Conservation (phyloP, 495 filamentous ascomycete species). For the Penicillium pancosmium region DNA sequence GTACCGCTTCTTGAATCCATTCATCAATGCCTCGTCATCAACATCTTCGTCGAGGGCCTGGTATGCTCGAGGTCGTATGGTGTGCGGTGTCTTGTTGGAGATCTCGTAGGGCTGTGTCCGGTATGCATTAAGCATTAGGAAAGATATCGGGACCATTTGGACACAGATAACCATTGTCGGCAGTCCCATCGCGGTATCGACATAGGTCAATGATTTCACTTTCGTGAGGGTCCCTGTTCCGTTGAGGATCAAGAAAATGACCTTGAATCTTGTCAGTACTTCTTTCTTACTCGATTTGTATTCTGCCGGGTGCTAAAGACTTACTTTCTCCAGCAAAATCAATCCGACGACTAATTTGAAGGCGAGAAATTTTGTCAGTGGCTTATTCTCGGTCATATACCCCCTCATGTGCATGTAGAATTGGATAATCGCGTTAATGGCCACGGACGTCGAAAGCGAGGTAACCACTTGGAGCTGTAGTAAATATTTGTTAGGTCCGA, state of each 20-base stretch:
- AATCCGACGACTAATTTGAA: slow-evolving; percentile 12
- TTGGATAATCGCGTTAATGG: slow-evolving; percentile 16
- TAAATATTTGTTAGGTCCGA: neutral
- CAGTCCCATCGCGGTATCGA: slow-evolving; percentile 26
- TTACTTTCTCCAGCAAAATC: slow-evolving; percentile 14
- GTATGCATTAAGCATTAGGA: slow-evolving; percentile 25
- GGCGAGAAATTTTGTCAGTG: slow-evolving; percentile 20
- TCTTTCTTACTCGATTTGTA: too few species aligned
- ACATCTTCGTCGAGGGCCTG: neutral
- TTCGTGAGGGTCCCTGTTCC: slow-evolving; percentile 11
- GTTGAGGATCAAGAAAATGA: slow-evolving; percentile 12
- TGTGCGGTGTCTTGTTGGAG: neutral
- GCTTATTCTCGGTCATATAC: slow-evolving; percentile 8
- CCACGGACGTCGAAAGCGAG: slow-evolving; percentile 21
- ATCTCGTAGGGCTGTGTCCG: slow-evolving; percentile 19
- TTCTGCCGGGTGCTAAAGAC: too few species aligned
- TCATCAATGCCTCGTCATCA: neutral
- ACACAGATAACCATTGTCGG: slow-evolving; percentile 24
- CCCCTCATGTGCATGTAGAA: slow-evolving; percentile 17
- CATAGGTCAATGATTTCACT: slow-evolving; percentile 18
- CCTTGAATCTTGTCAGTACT: slow-evolving; percentile 5
- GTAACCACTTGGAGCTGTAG: slow-evolving; percentile 15
- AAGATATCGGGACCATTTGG: slow-evolving; percentile 25
- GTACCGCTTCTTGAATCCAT: slow-evolving; percentile 1
- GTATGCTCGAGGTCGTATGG: neutral